Base-by-base conservation (phyloP, 2,329 filamentous ascomycete species). In the Dactylellina leptospora region DNA sequence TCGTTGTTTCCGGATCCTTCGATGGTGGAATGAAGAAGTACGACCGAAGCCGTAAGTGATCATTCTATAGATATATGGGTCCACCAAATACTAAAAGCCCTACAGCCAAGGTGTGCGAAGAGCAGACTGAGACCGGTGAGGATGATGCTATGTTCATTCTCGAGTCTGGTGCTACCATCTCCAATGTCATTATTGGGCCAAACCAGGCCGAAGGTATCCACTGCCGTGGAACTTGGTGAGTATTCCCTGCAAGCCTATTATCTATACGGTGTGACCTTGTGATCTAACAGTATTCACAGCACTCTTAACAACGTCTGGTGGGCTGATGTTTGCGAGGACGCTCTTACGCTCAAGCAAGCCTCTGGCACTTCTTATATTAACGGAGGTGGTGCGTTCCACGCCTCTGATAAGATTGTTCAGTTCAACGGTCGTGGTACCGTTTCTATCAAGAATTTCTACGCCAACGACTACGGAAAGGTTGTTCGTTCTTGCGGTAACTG, bases 401-500 rank as follows among this genome's bases (percentile, higher is more conserved):
- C 83, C 8, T 68, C 74, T 0, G 82, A 83, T 76, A 84, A 84
- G 78, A 70, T 83, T 8, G 75, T 83, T 55, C 82, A 83, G 76
- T 81, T 82, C 76, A 83, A 83, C 72, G 82, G 82, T 23, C 79
- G 81, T 51, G 82, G 81, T 2, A 82, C 79, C 22, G 80, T 83
- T 36, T 79, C 80, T 22, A 77, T 80, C 54, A 77, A 62, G 66
- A 70, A 73, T 27, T 74, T 70, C 54, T 58, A 66, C 42, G 61
- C 38, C 1, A 59, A 74, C 23, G 68, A 83, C 77, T 83, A 83
- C 72, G 82, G 82, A 63, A 84, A 84, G 76, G 76, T 84, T 36
- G 83, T 83, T 76, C 81, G 82, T 23, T 82, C 82, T 5, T 84
- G 83, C 75, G 83, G 83, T 58, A 85, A 84, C 80, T 79, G 78